Evolutionary conservation across 1,284 basidiomycete species (phyloP).

Genomic region (Baeospora myosura): DNA sequence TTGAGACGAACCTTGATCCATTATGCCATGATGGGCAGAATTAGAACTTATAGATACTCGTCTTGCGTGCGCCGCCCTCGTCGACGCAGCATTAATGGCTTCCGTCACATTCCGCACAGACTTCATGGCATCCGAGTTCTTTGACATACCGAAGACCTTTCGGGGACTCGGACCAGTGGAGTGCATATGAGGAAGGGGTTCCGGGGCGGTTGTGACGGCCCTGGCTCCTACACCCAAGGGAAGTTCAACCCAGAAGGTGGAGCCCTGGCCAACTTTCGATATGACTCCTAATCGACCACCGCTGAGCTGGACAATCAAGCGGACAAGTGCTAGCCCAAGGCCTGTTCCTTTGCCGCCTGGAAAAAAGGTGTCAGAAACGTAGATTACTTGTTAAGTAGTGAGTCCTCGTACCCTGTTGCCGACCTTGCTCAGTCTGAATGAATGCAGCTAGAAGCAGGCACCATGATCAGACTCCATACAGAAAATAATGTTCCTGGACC

Average conservation of each 20-base stretch:
- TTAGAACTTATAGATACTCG: not conserved
- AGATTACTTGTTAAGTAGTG: not conserved
- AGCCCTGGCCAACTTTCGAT: conserved; percentile 56
- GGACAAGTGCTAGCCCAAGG: conserved; percentile 81
- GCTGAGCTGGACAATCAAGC: conserved; percentile 81
- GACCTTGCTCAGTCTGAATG: conserved; percentile 75
- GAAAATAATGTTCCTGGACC: not conserved
- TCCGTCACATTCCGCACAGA: not conserved
- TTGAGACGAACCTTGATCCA: not conserved
- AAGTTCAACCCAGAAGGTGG: conserved; percentile 77
- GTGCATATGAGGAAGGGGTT: not conserved
- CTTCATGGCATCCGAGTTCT: not conserved
- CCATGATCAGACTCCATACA: not conserved
- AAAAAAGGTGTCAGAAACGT: conserved; percentile 2
- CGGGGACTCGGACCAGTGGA: not conserved
- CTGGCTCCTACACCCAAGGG: conserved; percentile 39
- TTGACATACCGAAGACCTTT: not conserved
- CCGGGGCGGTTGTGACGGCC: conserved; percentile 17
- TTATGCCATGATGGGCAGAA: not conserved
- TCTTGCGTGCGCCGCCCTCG: not conserved
- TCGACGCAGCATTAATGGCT: not conserved
- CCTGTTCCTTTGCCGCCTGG: conserved; percentile 79
- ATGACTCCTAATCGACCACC: conserved; percentile 69
- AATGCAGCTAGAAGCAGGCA: conserved; percentile 49
- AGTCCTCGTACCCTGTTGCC: conserved; percentile 52